Base-by-base conservation (phyloP, 2,329 filamentous ascomycete genomes). In the Helotiales sp. region DNA sequence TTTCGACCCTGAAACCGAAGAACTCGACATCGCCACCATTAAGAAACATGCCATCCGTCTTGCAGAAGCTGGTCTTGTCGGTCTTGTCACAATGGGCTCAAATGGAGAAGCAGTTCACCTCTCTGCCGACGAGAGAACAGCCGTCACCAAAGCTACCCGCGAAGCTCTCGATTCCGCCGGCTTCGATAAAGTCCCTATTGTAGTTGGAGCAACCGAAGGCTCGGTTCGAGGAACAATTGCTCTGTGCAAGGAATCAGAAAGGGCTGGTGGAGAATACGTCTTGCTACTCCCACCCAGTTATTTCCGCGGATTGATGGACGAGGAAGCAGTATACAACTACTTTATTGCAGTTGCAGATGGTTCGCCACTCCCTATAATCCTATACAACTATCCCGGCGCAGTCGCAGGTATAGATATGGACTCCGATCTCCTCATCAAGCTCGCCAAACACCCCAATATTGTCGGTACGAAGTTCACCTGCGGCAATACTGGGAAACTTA, bases 341-440 rank as follows among this genome's bases (percentile, higher is more conserved):
- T 90, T 77, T 74, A 68, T 65, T 30, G 58, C 64, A 51, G 89
- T 96, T 5, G 91, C 91, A 48, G 88, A 93, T 72, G 80, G 74
- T 36, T 90, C 86, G 51, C 87, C 90, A 5, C 76, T 95, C 8
- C 90, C 90, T n/a, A 73, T 96, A 54, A 83, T 96, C 63, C 78
- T 96, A 48, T 96, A 96, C 83, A 96, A 96, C 79, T 96, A 95
- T 77, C 91, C 91, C 0, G 91, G 90, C 52, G 91, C 90, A 50
- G 91, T 95, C 5, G 83, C 90, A 5, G 91, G 91, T 51, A 89
- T 96, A 69, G 91, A 96, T 73, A 88, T 96, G 84, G 90, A 95
- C 79, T 93, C 89, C 58, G 91, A 96, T 72, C 81, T 93, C 59
- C 83, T 96, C 68, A 91, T 95, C 76, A 83, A 82, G 71, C 83